Base-by-base conservation (phyloP, 2,329 filamentous ascomycete genomes). In the Xylariaceae sp. region DNA sequence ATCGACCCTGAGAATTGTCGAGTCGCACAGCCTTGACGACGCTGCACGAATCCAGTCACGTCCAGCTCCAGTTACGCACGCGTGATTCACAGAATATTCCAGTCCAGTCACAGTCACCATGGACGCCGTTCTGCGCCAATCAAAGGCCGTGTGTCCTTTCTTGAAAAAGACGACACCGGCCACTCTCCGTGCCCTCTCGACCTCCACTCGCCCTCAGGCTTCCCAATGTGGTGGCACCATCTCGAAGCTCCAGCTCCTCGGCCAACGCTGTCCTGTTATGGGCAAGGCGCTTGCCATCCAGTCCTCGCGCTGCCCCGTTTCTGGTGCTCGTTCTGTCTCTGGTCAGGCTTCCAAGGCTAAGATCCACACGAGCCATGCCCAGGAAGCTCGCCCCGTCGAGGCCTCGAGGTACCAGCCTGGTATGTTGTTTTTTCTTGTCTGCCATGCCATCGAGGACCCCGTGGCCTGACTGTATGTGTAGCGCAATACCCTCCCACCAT, bases 201-300 rank as follows among this genome's bases (percentile, higher is more conserved):
- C 88, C 61, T 82, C 89, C 57, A 86, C 79, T 78, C 76, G 86
- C 77, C 72, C 84, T 68, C 83, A 85, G 74, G 81, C 71, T 63
- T 89, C 88, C 56, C 88, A 87, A 59, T 89, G 92, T 70, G 93
- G 92, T 67, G 91, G 92, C 71, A 91, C 90, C 76, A 96, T 97
- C 86, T 96, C 92, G 72, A 97, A 96, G 78, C 83, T 99, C 70
- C 94, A 97, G 80, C 86, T 94, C 68, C 86, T 96, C 72, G 94
- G 91, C 70, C 88, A 92, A 73, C 91, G 93, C 75, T 99, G 94
- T 83, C 94, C 94, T 60, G 88, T 99, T 76, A 99, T 99, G 94
- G 93, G 92, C 75, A 96, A 97, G 82, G 94, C 94, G 48, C 85
- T 99, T 74, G 89, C 91, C 62, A 88, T 97, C 45, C 93, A 97